A percentile compares a stretch with the other conserved stretches of the same genome.
These are phyloP conservation scores for Albophoma yamanashiensis DNA, from an alignment of 2,329 filamentous ascomycete species.

Conservation along the genomic window DNA sequence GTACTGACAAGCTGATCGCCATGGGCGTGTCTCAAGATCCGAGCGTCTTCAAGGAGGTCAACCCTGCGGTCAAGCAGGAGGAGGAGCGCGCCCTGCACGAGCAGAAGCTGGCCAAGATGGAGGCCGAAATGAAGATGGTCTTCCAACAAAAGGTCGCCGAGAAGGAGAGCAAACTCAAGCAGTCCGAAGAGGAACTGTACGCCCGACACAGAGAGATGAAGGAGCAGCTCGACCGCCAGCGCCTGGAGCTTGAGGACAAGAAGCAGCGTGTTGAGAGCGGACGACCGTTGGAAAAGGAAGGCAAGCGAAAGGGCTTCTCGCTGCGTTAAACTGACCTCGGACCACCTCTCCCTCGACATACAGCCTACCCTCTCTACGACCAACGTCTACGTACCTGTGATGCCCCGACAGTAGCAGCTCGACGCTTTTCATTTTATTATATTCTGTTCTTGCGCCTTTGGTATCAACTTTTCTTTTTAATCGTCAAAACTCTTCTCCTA, in stretches of 20 bases:
- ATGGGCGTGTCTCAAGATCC: conserved; percentile 99
- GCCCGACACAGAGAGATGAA: conserved; percentile 99
- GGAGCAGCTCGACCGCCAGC: conserved; percentile 94
- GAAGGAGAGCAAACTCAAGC: conserved; percentile 99
- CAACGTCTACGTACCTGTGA: conserved; percentile 48
- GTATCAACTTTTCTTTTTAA: conserved; percentile 22
- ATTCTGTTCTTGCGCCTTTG: conserved; percentile 25
- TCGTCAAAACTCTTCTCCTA: conserved; percentile 24
- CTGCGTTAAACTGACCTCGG: conserved; percentile 62
- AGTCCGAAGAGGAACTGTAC: conserved; percentile 98
- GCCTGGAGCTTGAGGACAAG: conserved; percentile 95
- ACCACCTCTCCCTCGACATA: conserved; percentile 9
- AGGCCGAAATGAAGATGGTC: conserved; percentile 99
- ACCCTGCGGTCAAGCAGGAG: conserved; percentile 99
- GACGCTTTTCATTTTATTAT: conserved; percentile 40
- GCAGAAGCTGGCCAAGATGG: conserved; percentile 99
- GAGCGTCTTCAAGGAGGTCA: conserved; percentile 99
- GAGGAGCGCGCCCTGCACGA: conserved; percentile 97
- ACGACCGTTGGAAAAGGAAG: conserved; percentile 91
- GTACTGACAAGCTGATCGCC: conserved; percentile 95
- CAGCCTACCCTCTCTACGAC: conserved; percentile 29
- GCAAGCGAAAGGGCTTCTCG: conserved; percentile 98
- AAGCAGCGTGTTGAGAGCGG: conserved; percentile 92
- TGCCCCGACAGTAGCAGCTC: conserved; percentile 48
- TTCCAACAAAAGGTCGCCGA: conserved; percentile 99